Percentiles rank a stretch among this genome's conserved stretches.
phyloP scores from a whole-genome alignment of 176 grass and related monocot genomes.

The Panicum miliaceum region DNA sequence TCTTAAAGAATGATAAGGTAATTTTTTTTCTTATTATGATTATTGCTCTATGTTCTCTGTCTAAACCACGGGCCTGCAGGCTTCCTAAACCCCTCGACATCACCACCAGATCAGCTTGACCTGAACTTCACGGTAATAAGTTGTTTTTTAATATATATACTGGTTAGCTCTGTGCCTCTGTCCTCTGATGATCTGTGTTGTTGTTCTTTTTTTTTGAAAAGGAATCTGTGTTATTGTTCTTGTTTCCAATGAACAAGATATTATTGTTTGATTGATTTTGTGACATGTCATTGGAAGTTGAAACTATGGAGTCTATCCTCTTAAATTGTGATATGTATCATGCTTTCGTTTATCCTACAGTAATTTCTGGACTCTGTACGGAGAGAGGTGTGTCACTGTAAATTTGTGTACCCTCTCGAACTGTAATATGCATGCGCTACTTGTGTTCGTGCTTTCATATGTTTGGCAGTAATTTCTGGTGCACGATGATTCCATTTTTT shows the following conservation, averaged over 20 bases:
- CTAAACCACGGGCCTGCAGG: not conserved
- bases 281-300: slow-evolving; percentile 4
- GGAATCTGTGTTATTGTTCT: not conserved
- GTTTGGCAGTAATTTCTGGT: not conserved
- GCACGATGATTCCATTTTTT: not conserved
- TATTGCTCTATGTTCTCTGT: not conserved
- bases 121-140: slow-evolving; percentile 2
- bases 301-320: slow-evolving; percentile 1
- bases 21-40: not conserved
- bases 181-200: not conserved
- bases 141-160: not conserved
- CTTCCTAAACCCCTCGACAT: not conserved
- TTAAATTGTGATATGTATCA: not conserved
- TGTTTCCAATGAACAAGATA: not conserved
- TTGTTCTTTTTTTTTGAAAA: no score
- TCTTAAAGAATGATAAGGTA: slow-evolving; percentile 54
- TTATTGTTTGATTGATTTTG: not conserved
- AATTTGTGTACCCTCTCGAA: not conserved
- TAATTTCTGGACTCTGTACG: not conserved
- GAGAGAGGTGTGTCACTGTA: not conserved
- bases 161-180: not conserved
- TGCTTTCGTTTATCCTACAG: not conserved
- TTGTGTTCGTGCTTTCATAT: not conserved
- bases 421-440: not conserved
- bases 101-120: not conserved